Conservation (phyloP, 2,329 filamentous ascomycete genomes). For the Claviceps paspali region DNA sequence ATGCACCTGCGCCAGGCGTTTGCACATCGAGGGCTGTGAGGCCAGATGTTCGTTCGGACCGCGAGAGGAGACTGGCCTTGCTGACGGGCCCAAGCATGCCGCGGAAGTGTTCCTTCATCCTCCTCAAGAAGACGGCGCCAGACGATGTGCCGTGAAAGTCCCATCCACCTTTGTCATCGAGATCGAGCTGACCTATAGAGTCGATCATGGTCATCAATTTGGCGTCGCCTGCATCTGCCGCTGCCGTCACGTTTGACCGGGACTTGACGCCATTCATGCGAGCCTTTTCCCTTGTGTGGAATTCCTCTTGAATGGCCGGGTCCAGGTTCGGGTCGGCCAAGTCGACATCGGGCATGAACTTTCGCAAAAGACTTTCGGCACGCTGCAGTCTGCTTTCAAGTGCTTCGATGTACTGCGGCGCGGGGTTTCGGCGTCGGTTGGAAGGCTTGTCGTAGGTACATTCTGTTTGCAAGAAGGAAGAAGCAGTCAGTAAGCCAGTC, state of each 20-base stretch:
- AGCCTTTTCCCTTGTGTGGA: constrained; percentile 38
- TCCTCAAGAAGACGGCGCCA: constrained; percentile 71
- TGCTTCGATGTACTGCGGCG: constrained; percentile 84
- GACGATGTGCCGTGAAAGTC: constrained; percentile 94
- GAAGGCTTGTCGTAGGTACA: constrained; percentile 94
- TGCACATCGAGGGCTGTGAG: constrained; percentile 54
- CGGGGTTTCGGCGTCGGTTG: constrained; percentile 77
- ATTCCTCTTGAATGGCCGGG: constrained; percentile 56
- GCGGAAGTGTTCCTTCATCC: constrained; percentile 78
- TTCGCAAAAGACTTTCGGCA: constrained; percentile 63
- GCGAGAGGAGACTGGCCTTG: constrained; percentile 42
- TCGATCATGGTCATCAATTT: constrained; percentile 90
- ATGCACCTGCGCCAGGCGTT: constrained; percentile 40
- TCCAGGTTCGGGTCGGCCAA: constrained; percentile 76
- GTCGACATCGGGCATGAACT: constrained; percentile 71
- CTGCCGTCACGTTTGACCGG: constrained; percentile 18
- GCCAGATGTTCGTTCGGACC: constrained; percentile 31
- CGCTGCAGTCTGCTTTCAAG: constrained; percentile 71
- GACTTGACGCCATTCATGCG: constrained; percentile 29
- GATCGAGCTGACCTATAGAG: constrained; percentile 75
- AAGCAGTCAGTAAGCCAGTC: too few species aligned
- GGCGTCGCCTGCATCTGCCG: constrained; percentile 42
- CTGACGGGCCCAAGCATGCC: constrained; percentile 53
- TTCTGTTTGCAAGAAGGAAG: constrained; percentile 43
- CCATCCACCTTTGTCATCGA: constrained; percentile 83